phyloP scores from a whole-genome alignment of 2,329 filamentous ascomycete genomes.

The Cryoendolithus antarcticus region DNA sequence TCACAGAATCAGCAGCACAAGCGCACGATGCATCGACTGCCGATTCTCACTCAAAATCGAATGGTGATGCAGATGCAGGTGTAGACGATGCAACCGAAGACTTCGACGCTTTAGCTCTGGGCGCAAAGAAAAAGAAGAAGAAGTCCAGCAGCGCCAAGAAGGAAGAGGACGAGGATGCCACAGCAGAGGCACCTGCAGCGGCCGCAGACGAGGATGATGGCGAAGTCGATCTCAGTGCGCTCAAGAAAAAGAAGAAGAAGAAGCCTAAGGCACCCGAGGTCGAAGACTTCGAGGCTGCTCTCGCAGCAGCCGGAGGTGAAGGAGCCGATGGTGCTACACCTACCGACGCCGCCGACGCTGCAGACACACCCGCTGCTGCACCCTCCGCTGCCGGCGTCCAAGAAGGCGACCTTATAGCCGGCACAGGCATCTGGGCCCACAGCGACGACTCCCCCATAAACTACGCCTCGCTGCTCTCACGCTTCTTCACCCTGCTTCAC shows the following conservation, averaged over 20 bases:
- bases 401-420: constrained; percentile 68
- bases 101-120: constrained; percentile 21
- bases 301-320: constrained; percentile 46
- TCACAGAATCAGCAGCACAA: constrained; percentile 56
- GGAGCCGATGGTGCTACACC: constrained; percentile 28
- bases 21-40: constrained; percentile 68
- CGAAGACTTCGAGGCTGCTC: constrained; percentile 56
- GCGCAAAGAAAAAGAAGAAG: constrained; percentile 62
- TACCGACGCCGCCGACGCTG: constrained; percentile 39
- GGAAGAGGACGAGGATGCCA: constrained; percentile 26
- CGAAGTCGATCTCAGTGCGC: constrained; percentile 51
- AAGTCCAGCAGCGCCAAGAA: constrained; percentile 42
- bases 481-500: constrained; percentile 90
- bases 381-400: constrained; percentile 32
- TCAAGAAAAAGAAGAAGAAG: constrained; percentile 87
- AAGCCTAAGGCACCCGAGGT: constrained; percentile 44
- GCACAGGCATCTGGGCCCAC: constrained; percentile 84
- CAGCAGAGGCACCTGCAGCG: constrained; percentile 28
- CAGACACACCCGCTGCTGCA: constrained; percentile 39
- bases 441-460: constrained; percentile 64
- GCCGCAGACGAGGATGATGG: constrained; percentile 33
- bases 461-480: constrained; percentile 73
- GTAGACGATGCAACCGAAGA: constrained; percentile 26
- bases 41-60: constrained; percentile 52
- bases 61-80: constrained; percentile 15